Conservation (phyloP, 1,284 basidiomycete species). For the Ceratobasidium sp. region DNA sequence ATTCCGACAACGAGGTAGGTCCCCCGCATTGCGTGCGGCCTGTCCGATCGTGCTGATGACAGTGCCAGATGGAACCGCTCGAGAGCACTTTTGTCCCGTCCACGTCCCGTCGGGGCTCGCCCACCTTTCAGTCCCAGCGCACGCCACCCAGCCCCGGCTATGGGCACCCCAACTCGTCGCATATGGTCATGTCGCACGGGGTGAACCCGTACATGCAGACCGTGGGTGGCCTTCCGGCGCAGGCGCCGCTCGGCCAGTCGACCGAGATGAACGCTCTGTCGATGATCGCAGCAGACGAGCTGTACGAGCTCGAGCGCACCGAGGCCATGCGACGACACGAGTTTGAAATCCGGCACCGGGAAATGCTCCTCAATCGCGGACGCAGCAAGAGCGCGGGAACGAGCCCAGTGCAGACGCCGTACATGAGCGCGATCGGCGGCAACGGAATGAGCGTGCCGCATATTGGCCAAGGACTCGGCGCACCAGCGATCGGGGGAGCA, state of each 20-base stretch:
- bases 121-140: slow-evolving; percentile 32
- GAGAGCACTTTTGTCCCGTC: slow-evolving; percentile 11
- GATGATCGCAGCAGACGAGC: slow-evolving; percentile 84
- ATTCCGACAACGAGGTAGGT: slow-evolving; percentile 44
- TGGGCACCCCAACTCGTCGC: background rate
- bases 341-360: slow-evolving; percentile 78
- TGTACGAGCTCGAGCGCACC: slow-evolving; percentile 84
- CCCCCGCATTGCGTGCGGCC: background rate
- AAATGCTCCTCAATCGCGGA: slow-evolving; percentile 54
- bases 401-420: slow-evolving; percentile 69
- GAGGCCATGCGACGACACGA: slow-evolving; percentile 85
- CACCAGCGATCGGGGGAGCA: slow-evolving; percentile 13
- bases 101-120: slow-evolving; percentile 26
- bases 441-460: slow-evolving; percentile 32
- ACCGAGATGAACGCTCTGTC: slow-evolving; percentile 66
- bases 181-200: slow-evolving; percentile 23
- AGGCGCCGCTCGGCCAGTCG: slow-evolving; percentile 2
- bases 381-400: slow-evolving; percentile 74
- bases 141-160: slow-evolving; percentile 38
- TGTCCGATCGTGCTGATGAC: background rate
- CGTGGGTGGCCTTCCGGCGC: background rate
- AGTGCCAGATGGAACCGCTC: slow-evolving; percentile 14
- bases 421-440: slow-evolving; percentile 43
- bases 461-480: slow-evolving; percentile 23
- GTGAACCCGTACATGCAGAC: background rate